Conservation (phyloP, 2,329 filamentous ascomycete genomes). For the Diaporthe velutina region DNA sequence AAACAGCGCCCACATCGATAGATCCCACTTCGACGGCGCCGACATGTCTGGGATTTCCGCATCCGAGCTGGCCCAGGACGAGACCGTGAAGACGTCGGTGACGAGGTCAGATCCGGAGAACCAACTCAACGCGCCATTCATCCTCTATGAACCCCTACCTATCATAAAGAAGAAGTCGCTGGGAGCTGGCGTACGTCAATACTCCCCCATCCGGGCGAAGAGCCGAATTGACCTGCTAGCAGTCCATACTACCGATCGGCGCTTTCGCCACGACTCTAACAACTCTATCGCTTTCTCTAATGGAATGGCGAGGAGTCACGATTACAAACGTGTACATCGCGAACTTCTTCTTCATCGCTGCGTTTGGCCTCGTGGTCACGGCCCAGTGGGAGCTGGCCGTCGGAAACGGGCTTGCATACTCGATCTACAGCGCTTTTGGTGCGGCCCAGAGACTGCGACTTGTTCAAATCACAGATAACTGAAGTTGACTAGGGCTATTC, state of each 20-base stretch:
- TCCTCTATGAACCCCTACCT: slow-evolving; percentile 11
- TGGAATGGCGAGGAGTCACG: slow-evolving; percentile 66
- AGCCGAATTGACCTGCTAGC: not conserved
- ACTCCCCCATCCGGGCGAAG: not conserved
- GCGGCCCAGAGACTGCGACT: not conserved
- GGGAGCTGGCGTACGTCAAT: not conserved
- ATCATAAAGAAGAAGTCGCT: slow-evolving; percentile 39
- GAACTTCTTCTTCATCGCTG: slow-evolving; percentile 65
- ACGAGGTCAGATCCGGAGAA: slow-evolving; percentile 24
- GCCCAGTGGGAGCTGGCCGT: slow-evolving; percentile 68
- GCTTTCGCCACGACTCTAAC: slow-evolving; percentile 68
- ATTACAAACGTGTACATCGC: slow-evolving; percentile 65
- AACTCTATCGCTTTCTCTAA: slow-evolving; percentile 65
- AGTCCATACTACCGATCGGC: slow-evolving; percentile 49
- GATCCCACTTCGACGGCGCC: not conserved
- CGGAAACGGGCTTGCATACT: slow-evolving; percentile 67
- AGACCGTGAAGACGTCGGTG: slow-evolving; percentile 4
- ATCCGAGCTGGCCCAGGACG: slow-evolving; percentile 15
- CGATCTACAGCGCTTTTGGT: slow-evolving; percentile 67
- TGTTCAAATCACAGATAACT: not conserved
- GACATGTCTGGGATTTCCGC: slow-evolving; percentile 4
- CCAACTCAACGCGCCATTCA: slow-evolving; percentile 6
- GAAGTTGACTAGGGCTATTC: slow-evolving; percentile 41
- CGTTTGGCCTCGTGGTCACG: slow-evolving; percentile 64
- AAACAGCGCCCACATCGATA: not conserved